Evolutionary conservation across 2,329 filamentous ascomycete species (phyloP).

Genomic region (Aspergillus jensenii): DNA sequence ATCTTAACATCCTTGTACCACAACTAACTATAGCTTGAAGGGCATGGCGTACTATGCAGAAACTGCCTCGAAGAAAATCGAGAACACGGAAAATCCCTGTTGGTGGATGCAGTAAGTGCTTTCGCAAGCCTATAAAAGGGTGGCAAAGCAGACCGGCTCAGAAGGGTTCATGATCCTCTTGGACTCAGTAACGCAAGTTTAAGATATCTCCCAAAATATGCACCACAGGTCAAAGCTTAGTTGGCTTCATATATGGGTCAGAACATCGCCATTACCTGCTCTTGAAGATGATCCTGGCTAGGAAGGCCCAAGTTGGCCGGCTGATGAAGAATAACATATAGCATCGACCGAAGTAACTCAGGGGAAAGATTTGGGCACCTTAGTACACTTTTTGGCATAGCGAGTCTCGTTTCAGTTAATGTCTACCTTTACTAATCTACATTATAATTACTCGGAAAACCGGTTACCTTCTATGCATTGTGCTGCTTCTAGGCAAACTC

Average conservation of each 20-base stretch:
- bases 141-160: constrained; percentile 24
- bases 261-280: constrained; percentile 42
- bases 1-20: neutral
- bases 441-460: no score
- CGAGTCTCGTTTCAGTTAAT: no score
- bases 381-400: constrained; percentile 18
- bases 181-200: constrained; percentile 58
- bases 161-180: constrained; percentile 26
- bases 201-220: constrained; percentile 59
- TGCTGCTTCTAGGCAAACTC: no score
- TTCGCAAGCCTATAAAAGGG: neutral
- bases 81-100: constrained; percentile 53
- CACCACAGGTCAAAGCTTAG: constrained; percentile 67
- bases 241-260: constrained; percentile 62
- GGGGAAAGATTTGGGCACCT: constrained; percentile 51
- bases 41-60: constrained; percentile 37
- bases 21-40: neutral
- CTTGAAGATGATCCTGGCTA: constrained; percentile 48
- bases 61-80: constrained; percentile 48
- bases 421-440: no score
- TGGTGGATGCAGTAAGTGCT: neutral
- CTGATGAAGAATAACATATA: constrained; percentile 64
- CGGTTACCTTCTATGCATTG: no score
- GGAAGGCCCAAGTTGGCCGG: constrained; percentile 59
- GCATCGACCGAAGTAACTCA: constrained; percentile 63